Percentiles rank a stretch among this genome's conserved stretches.
phyloP scores from a whole-genome alignment of 176 grass and related monocot species.

The Tillandsia fasciculata region DNA sequence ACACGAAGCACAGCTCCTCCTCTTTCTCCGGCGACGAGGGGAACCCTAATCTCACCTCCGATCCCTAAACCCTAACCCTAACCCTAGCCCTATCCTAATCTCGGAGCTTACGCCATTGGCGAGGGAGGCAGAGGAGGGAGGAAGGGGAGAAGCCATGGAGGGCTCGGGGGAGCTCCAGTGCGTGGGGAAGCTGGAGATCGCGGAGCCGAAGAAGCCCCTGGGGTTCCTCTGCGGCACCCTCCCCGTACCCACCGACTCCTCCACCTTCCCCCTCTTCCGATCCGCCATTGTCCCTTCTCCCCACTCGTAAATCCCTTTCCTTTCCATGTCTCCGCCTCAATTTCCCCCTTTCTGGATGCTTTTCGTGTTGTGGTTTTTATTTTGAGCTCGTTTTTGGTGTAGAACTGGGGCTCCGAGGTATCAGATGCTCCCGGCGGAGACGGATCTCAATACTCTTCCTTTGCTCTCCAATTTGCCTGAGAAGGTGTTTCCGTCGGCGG shows the following conservation, averaged over 20 bases:
- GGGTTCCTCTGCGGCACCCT: constrained; percentile 86
- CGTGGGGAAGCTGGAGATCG: constrained; percentile 81
- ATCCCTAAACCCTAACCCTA: background rate
- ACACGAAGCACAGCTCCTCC: no score
- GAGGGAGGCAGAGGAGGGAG: background rate
- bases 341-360: background rate
- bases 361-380: constrained; percentile 1
- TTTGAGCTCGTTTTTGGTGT: constrained; percentile 17
- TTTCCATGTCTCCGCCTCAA: background rate
- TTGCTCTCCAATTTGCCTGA: constrained; percentile 56
- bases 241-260: constrained; percentile 80
- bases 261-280: constrained; percentile 41
- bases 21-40: no score
- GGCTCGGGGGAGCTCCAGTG: constrained; percentile 60
- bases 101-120: background rate
- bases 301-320: constrained; percentile 36
- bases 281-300: constrained; percentile 63
- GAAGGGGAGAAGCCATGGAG: constrained; percentile 37
- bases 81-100: background rate
- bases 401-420: constrained; percentile 87
- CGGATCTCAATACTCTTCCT: constrained; percentile 85
- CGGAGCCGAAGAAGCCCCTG: constrained; percentile 52
- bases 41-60: background rate
- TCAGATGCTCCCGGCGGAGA: constrained; percentile 94
- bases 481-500: constrained; percentile 44